Conservation (phyloP, 2,329 filamentous ascomycete species). For the Talaromyces sp. region DNA sequence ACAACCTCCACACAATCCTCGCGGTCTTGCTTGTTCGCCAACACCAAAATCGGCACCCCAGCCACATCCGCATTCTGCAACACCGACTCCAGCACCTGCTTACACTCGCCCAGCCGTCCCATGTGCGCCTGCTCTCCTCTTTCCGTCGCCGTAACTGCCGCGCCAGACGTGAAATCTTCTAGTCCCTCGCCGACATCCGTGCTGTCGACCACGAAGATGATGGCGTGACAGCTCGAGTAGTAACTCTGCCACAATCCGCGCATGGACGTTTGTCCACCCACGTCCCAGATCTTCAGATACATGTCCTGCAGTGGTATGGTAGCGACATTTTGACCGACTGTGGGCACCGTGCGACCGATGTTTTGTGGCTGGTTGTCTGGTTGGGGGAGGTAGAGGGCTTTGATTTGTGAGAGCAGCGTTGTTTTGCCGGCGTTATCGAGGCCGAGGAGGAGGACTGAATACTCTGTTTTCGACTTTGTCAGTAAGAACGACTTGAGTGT, state of each 20-base stretch:
- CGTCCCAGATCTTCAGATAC: conserved; percentile 98
- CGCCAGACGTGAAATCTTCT: conserved; percentile 44
- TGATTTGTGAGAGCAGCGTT: conserved; percentile 95
- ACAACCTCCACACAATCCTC: conserved; percentile 98
- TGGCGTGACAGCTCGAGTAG: conserved; percentile 89
- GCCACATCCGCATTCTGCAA: conserved; percentile 82
- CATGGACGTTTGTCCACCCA: conserved; percentile 86
- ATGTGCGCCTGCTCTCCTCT: conserved; percentile 29
- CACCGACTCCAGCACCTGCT: conserved; percentile 83
- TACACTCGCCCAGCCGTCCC: conserved; percentile 76
- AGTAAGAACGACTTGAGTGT: neutral
- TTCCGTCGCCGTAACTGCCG: neutral
- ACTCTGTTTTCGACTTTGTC: conserved; percentile 58
- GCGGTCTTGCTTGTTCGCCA: conserved; percentile 96
- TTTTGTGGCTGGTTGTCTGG: conserved; percentile 48
- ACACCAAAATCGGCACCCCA: conserved; percentile 83
- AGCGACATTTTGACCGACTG: conserved; percentile 93
- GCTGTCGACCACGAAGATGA: conserved; percentile 96
- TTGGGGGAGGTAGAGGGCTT: conserved; percentile 66
- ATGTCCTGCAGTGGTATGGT: conserved; percentile 88
- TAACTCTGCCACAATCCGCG: conserved; percentile 94
- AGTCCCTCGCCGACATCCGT: conserved; percentile 83
- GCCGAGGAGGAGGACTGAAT: conserved; percentile 93
- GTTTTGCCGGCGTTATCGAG: conserved; percentile 99
- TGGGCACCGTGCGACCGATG: conserved; percentile 84